These are phyloP conservation scores for Ceratocystis cubensis DNA, from an alignment of 2,329 filamentous ascomycete genomes.

Conservation along the genomic window DNA sequence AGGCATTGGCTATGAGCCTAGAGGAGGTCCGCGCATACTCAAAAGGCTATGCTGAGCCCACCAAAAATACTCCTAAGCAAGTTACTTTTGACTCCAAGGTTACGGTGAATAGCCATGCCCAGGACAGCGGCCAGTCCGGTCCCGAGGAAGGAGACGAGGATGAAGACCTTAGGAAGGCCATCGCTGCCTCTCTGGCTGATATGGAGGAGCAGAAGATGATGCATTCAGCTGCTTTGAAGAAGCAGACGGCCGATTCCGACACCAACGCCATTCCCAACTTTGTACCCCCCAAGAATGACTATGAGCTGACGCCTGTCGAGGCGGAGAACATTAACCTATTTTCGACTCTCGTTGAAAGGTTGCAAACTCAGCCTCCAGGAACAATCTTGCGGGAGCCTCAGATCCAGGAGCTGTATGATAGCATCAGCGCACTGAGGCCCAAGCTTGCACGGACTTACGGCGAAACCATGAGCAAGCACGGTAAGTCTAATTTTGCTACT, in stretches of 20 bases:
- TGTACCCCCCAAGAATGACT: conserved; percentile 70
- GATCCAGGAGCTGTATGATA: conserved; percentile 95
- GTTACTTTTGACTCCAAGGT: conserved; percentile 21
- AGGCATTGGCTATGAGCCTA: conserved; percentile 88
- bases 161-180: conserved; percentile 83
- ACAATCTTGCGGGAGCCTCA: conserved; percentile 95
- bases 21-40: conserved; percentile 75
- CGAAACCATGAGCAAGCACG: conserved; percentile 99
- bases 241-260: conserved; percentile 44
- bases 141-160: conserved; percentile 66
- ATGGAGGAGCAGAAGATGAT: conserved; percentile 97
- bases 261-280: conserved; percentile 37
- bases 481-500: conserved; percentile 36
- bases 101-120: conserved; percentile 27
- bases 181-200: conserved; percentile 84
- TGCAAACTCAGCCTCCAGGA: conserved; percentile 89
- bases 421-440: conserved; percentile 81
- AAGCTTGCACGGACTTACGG: conserved; percentile 93
- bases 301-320: conserved; percentile 85
- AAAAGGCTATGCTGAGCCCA: conserved; percentile 57
- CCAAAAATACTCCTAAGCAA: conserved; percentile 28
- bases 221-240: conserved; percentile 73
- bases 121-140: conserved; percentile 27
- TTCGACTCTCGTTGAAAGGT: conserved; percentile 78
- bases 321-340: conserved; percentile 97